Conservation (phyloP, 78 protist genomes). For the Emiliania huxleyi region DNA sequence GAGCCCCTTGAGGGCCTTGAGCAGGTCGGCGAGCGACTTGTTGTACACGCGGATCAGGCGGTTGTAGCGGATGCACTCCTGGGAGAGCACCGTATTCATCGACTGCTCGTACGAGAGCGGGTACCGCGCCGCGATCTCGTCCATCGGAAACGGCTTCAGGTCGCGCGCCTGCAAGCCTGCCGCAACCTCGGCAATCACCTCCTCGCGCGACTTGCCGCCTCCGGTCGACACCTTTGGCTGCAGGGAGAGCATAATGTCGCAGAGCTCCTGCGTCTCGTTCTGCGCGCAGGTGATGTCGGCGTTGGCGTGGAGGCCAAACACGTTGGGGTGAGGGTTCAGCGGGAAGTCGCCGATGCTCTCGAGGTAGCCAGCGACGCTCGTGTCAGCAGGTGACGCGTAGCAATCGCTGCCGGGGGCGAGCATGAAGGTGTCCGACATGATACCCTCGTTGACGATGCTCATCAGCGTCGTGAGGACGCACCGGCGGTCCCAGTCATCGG, state of each 20-base stretch:
- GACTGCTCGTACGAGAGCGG: conserved; percentile 59
- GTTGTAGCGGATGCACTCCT: conserved; percentile 76
- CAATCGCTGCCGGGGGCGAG: conserved; percentile 57
- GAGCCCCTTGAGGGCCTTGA: conserved; percentile 69
- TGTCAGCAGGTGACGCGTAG: conserved; percentile 14
- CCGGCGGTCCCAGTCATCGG: conserved; percentile 77
- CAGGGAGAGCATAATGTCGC: conserved; percentile 41
- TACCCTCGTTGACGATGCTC: neutral
- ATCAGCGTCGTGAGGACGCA: conserved; percentile 27
- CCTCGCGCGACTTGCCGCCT: conserved; percentile 22
- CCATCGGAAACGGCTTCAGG: conserved; percentile 39
- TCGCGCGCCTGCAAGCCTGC: neutral
- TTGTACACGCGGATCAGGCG: conserved; percentile 41
- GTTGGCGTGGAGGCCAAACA: conserved; percentile 84
- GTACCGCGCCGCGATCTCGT: conserved; percentile 2
- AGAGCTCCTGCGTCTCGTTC: conserved; percentile 56
- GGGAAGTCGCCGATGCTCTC: conserved; percentile 33
- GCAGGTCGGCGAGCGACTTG: conserved; percentile 40
- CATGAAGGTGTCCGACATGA: neutral
- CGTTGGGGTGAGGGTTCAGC: conserved; percentile 63
- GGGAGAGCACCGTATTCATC: conserved; percentile 77
- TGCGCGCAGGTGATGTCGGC: conserved; percentile 77
- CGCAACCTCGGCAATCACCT: conserved; percentile 18
- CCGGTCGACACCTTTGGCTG: conserved; percentile 61
- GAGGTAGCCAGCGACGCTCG: neutral